These are phyloP conservation scores for Fusarium sp. DNA, from an alignment of 2,329 filamentous ascomycete genomes.

Conservation along the genomic window DNA sequence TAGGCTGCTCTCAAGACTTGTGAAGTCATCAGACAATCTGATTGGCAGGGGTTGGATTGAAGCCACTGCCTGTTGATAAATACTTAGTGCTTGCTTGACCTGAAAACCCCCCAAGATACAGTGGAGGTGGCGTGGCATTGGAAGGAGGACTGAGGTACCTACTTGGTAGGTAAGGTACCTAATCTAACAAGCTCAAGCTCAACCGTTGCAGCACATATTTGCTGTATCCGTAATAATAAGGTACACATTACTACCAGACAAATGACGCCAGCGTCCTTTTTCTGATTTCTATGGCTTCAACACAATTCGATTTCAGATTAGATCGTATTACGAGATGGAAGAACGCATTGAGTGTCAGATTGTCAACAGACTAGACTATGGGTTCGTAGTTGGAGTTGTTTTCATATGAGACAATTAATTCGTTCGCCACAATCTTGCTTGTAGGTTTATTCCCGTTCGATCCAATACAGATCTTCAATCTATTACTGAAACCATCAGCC, in stretches of 20 bases:
- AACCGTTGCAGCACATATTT: background rate
- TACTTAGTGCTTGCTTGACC: background rate
- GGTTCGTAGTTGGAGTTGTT: background rate
- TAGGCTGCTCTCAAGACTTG: constrained; percentile 29
- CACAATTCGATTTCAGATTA: background rate
- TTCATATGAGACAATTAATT: background rate
- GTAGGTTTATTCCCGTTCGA: background rate
- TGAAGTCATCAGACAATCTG: constrained; percentile 26
- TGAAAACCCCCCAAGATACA: background rate
- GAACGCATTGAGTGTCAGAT: background rate
- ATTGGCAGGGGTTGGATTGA: constrained; percentile 13
- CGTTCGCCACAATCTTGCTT: background rate
- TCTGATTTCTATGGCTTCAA: background rate
- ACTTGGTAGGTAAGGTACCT: too few species aligned
- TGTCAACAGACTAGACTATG: background rate
- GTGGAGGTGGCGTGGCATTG: background rate
- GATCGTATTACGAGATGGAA: background rate
- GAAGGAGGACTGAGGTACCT: background rate
- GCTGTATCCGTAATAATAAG: background rate
- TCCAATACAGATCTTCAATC: background rate
- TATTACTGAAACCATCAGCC: background rate
- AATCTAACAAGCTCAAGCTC: background rate
- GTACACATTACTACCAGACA: background rate
- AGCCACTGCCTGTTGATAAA: constrained; percentile 3
- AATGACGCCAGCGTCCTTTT: constrained; percentile 9